A percentile compares a stretch with the other conserved stretches of the same genome.
Evolutionary conservation across 2,329 filamentous ascomycete genomes (phyloP).

Genomic region (Aspergillus puulaauensis): DNA sequence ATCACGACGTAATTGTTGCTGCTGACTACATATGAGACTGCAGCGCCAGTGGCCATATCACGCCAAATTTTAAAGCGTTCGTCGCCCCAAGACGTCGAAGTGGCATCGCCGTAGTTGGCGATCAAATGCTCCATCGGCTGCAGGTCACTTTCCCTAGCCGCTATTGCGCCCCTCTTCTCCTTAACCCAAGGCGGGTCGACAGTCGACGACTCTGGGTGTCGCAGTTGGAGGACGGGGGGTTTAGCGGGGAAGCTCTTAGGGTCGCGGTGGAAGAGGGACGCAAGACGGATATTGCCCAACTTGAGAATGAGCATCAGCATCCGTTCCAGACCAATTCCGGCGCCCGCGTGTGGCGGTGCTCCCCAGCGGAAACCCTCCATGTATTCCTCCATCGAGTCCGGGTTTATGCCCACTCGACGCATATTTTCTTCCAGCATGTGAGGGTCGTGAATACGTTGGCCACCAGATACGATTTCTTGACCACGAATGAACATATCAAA

Average conservation of each 20-base stretch:
- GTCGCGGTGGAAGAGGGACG: slow-evolving; percentile 83
- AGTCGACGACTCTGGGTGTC: slow-evolving; percentile 85
- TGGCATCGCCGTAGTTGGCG: slow-evolving; percentile 92
- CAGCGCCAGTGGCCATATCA: slow-evolving; percentile 74
- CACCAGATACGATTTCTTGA: slow-evolving; percentile 88
- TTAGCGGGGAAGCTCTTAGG: slow-evolving; percentile 79
- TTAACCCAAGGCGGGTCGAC: slow-evolving; percentile 64
- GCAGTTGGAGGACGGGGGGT: slow-evolving; percentile 62
- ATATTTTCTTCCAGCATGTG: slow-evolving; percentile 74
- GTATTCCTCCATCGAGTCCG: slow-evolving; percentile 86
- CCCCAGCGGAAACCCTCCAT: slow-evolving; percentile 85
- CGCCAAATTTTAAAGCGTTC: slow-evolving; percentile 87
- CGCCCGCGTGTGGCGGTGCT: slow-evolving; percentile 84
- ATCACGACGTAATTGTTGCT: slow-evolving; percentile 74
- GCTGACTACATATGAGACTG: slow-evolving; percentile 77
- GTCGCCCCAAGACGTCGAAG: slow-evolving; percentile 91
- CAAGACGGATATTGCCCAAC: slow-evolving; percentile 84
- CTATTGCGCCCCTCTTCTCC: slow-evolving; percentile 39
- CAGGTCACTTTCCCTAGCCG: slow-evolving; percentile 52
- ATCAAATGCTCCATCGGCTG: slow-evolving; percentile 84
- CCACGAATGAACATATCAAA: slow-evolving; percentile 94
- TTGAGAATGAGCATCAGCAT: slow-evolving; percentile 83
- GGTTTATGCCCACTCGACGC: slow-evolving; percentile 71
- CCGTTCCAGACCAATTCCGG: slow-evolving; percentile 85
- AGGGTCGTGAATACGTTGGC: slow-evolving; percentile 87